Conservation (phyloP, 164 flowering plant species). For the Santalum album region DNA sequence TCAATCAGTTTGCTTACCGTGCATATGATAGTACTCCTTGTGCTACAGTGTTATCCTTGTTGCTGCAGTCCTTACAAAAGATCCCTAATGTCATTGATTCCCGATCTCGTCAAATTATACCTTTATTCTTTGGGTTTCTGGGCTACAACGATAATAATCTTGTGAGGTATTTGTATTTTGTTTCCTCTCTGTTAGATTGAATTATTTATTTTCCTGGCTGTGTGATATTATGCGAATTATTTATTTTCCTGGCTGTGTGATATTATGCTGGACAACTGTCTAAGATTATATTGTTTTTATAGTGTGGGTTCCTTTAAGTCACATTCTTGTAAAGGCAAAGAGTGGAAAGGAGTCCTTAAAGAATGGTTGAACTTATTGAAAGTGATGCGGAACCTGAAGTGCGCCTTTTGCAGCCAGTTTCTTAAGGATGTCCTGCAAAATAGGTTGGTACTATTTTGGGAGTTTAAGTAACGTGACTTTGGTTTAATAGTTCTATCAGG, state of each 20-base stretch:
- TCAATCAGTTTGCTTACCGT: conserved; percentile 30
- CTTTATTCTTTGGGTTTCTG: conserved; percentile 67
- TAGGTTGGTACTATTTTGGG: conserved; percentile 40
- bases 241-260: neutral
- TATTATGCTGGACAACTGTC: neutral
- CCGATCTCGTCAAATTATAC: conserved; percentile 49
- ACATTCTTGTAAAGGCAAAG: conserved; percentile 51
- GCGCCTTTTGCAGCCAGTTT: conserved; percentile 40
- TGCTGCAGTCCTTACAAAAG: conserved; percentile 72
- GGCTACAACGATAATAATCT: conserved; percentile 44
- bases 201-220: neutral
- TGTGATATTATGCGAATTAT: neutral
- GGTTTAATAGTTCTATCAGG: neutral
- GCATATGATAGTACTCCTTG: conserved; percentile 50
- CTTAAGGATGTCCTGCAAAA: conserved; percentile 59
- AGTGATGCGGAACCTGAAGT: conserved; percentile 53
- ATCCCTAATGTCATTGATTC: conserved; percentile 48
- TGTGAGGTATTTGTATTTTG: conserved; percentile 29
- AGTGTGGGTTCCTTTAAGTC: conserved; percentile 46
- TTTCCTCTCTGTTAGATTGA: neutral
- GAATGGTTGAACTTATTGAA: conserved; percentile 81
- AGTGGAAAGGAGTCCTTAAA: conserved; percentile 69
- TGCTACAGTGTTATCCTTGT: conserved; percentile 38
- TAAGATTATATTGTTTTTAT: conserved; percentile 10
- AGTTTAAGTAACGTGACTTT: neutral